Conservation (phyloP, 1,284 basidiomycete species). For the Volvariella volvacea region DNA sequence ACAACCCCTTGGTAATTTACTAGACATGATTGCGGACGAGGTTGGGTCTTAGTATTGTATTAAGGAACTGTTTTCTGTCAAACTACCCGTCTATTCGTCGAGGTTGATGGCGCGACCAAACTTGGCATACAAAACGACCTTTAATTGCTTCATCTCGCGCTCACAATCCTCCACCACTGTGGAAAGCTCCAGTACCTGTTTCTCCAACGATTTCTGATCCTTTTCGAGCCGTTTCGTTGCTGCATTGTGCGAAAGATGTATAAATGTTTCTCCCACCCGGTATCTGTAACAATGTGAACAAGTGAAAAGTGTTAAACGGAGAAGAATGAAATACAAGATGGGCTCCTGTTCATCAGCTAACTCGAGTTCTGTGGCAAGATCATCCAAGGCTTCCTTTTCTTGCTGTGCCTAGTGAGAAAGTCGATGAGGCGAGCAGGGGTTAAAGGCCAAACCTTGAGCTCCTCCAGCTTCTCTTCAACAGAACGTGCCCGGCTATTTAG, state of each 20-base stretch:
- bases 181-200: conserved; percentile 51
- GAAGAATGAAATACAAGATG: conserved; percentile 51
- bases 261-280: conserved; percentile 86
- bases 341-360: conserved; percentile 80
- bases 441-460: conserved; percentile 53
- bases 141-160: conserved; percentile 84
- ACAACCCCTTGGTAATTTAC: conserved; percentile 52
- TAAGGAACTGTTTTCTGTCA: not conserved
- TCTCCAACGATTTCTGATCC: conserved; percentile 59
- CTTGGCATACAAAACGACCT: conserved; percentile 84
- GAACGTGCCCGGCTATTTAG: conserved; percentile 75
- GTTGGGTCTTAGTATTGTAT: conserved; percentile 16
- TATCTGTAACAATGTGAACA: conserved; percentile 49
- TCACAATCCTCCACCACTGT: conserved; percentile 67
- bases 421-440: conserved; percentile 6
- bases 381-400: conserved; percentile 91
- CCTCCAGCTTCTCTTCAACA: conserved; percentile 68
- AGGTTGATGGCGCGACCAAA: conserved; percentile 93
- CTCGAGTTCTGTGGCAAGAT: conserved; percentile 83
- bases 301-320: not conserved
- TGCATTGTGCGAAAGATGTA: conserved; percentile 66
- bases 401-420: conserved; percentile 39
- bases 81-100: conserved; percentile 46
- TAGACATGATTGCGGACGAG: conserved; percentile 43
- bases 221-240: conserved; percentile 73